Conservation (phyloP, 202 grass and related monocot genomes). For the Zoysia matrella region DNA sequence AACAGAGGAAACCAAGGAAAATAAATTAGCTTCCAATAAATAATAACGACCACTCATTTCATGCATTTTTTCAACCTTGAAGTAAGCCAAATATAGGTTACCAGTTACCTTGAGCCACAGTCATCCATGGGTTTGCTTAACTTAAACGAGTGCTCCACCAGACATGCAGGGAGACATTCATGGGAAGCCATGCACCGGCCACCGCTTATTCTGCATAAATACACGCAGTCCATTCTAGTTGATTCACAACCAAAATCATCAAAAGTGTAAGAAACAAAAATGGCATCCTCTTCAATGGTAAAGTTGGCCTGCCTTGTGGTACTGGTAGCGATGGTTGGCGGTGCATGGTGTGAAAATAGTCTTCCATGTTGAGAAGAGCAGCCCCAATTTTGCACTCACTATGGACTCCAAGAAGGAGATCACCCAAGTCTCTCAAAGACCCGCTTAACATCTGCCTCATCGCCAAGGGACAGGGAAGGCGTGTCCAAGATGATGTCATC, state of each 20-base stretch:
- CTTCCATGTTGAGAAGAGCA: not conserved
- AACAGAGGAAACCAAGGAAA: not conserved
- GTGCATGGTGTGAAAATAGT: not conserved
- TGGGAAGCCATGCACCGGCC: not conserved
- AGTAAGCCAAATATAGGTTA: not conserved
- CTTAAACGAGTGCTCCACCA: not conserved
- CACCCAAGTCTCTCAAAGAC: not conserved
- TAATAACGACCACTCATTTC: not conserved
- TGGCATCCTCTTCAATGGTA: not conserved
- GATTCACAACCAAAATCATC: no score
- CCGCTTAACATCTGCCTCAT: no score
- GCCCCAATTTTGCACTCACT: not conserved
- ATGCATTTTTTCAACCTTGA: not conserved
- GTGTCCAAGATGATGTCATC: no score
- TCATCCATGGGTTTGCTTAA: not conserved
- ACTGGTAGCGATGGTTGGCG: not conserved
- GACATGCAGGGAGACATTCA: not conserved
- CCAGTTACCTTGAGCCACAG: no score
- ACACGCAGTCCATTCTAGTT: no score
- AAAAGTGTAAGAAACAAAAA: no score
- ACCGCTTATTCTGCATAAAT: not conserved
- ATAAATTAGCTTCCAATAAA: not conserved
- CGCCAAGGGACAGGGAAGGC: no score
- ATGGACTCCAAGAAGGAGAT: not conserved
- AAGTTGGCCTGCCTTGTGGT: not conserved